Percentiles rank a stretch among this genome's conserved stretches.
phyloP scores from a whole-genome alignment of 768 basidiomycete species.

The Pulveroboletus sp. region DNA sequence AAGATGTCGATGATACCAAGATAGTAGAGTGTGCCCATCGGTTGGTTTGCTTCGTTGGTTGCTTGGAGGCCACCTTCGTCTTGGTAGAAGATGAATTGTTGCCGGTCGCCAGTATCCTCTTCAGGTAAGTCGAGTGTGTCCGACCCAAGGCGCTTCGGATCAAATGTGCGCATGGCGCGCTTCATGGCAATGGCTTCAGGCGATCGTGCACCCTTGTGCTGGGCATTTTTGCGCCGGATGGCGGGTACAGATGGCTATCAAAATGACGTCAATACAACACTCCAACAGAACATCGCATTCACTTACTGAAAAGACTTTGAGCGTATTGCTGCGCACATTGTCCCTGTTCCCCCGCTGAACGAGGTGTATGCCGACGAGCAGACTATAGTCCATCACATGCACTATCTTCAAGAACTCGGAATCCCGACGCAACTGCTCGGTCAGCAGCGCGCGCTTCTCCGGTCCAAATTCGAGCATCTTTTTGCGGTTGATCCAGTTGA shows the following conservation, averaged over 20 bases:
- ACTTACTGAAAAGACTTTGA: conserved; percentile 88
- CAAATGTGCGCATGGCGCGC: conserved; percentile 78
- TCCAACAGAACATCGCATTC: not conserved
- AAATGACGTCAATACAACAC: conserved; percentile 1
- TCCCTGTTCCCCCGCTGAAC: conserved; percentile 88
- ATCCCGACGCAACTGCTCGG: conserved; percentile 88
- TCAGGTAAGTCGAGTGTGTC: conserved; percentile 54
- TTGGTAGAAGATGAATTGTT: conserved; percentile 89
- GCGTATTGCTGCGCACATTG: conserved; percentile 83
- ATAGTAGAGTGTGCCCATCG: conserved; percentile 81
- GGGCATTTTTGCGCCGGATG: conserved; percentile 57
- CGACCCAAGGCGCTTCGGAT: conserved; percentile 64
- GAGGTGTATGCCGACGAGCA: conserved; percentile 92
- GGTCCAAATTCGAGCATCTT: conserved; percentile 88
- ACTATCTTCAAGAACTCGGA: conserved; percentile 77
- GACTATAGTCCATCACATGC: conserved; percentile 93
- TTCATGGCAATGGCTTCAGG: conserved; percentile 82
- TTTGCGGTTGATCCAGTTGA: conserved; percentile 88
- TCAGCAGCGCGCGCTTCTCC: conserved; percentile 86
- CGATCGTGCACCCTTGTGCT: conserved; percentile 49
- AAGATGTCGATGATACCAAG: conserved; percentile 95
- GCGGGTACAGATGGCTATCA: conserved; percentile 65
- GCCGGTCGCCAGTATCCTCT: conserved; percentile 50
- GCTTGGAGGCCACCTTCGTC: conserved; percentile 92
- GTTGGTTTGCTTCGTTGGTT: conserved; percentile 78